These are phyloP conservation scores for Berkeleyomyces rouxiae DNA, from an alignment of 2,329 filamentous ascomycete genomes.

Conservation along the genomic window DNA sequence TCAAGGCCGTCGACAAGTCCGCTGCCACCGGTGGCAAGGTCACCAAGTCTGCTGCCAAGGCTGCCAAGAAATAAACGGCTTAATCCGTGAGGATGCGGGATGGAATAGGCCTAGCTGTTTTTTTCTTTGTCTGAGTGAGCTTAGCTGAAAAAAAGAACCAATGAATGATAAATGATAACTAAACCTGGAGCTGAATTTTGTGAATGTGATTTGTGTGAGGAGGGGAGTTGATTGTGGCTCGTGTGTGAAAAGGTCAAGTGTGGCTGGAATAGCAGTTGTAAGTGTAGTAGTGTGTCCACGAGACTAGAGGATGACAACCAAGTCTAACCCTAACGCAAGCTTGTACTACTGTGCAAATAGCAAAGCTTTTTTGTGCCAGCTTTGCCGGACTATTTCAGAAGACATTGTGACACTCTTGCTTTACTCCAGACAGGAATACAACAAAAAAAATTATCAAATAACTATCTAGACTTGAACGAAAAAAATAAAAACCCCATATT, in stretches of 20 bases:
- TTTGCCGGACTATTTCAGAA: too few species aligned
- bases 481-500: not conserved
- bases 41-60: constrained; percentile 58
- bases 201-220: not conserved
- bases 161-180: constrained; percentile 13
- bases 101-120: constrained; percentile 7
- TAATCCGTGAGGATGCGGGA: constrained; percentile 4
- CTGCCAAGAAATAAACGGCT: constrained; percentile 50
- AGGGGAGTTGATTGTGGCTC: not conserved
- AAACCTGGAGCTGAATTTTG: not conserved
- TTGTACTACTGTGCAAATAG: too few species aligned
- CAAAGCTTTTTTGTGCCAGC: too few species aligned
- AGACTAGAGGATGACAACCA: too few species aligned
- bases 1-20: constrained; percentile 68
- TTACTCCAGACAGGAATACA: not conserved
- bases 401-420: too few species aligned
- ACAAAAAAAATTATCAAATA: not conserved
- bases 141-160: constrained; percentile 7
- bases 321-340: too few species aligned
- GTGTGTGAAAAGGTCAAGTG: not conserved
- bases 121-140: constrained; percentile 1
- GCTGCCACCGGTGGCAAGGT: constrained; percentile 43
- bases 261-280: too few species aligned
- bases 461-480: not conserved
- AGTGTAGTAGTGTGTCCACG: too few species aligned